Conservation (phyloP, 257 asterid genomes). For the Galeopsis tetrahit region DNA sequence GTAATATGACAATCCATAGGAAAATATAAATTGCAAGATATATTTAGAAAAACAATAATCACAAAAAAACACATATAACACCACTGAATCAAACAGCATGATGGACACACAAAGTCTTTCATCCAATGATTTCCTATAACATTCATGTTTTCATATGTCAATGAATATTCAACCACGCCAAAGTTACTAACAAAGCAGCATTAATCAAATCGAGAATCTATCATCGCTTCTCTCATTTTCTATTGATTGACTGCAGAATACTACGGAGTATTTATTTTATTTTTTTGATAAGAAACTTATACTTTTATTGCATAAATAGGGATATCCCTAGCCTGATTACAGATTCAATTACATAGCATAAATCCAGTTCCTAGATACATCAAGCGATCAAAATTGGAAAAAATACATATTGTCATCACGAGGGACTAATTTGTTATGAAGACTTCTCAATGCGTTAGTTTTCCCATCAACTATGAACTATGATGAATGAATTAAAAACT, state of each 20-base stretch:
- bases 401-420: not conserved
- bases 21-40: not conserved
- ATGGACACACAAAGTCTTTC: not conserved
- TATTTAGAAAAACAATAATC: not conserved
- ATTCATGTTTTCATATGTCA: not conserved
- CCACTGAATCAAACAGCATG: not conserved
- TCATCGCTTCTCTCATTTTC: not conserved
- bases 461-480: not conserved
- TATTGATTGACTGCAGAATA: not conserved
- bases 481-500: not conserved
- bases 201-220: not conserved
- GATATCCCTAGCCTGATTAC: too few species aligned
- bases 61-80: not conserved
- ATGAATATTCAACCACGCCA: slow-evolving; percentile 5
- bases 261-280: not conserved
- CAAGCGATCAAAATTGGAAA: not conserved
- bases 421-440: not conserved
- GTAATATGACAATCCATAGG: not conserved
- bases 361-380: not conserved
- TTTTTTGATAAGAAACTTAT: too few species aligned
- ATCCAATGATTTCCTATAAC: not conserved
- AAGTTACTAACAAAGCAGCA: slow-evolving; percentile 1
- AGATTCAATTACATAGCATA: too few species aligned
- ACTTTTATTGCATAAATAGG: too few species aligned
- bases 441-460: not conserved